These are phyloP conservation scores for Sclerotinia trifoliorum DNA, from an alignment of 2,329 filamentous ascomycete genomes.

Conservation along the genomic window DNA sequence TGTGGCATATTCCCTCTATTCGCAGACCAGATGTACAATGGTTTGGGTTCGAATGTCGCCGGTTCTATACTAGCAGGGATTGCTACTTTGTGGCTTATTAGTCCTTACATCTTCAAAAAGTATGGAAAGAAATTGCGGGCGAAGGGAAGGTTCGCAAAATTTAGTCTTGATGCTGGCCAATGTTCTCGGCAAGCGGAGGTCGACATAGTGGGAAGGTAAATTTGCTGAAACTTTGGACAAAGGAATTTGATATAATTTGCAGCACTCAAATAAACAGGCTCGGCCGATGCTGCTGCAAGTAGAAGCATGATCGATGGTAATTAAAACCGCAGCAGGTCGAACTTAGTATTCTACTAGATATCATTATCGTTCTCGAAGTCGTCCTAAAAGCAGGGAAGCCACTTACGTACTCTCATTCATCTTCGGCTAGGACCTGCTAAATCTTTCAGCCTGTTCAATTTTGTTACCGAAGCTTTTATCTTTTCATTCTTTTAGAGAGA, in stretches of 20 bases:
- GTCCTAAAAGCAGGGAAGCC: too few species aligned
- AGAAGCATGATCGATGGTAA: neutral
- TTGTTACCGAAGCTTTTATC: neutral
- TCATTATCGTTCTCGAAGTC: neutral
- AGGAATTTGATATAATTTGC: neutral
- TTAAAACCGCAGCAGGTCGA: neutral
- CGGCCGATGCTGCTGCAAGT: neutral
- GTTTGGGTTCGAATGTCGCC: constrained; percentile 43
- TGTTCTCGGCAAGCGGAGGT: neutral
- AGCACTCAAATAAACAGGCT: neutral
- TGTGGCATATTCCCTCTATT: constrained; percentile 46
- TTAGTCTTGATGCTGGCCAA: neutral
- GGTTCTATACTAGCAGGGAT: constrained; percentile 44
- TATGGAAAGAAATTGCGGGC: constrained; percentile 42
- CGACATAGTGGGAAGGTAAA: neutral
- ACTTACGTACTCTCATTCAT: neutral
- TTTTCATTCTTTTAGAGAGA: neutral
- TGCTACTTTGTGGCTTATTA: constrained; percentile 45
- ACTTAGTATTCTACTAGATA: neutral
- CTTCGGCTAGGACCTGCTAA: neutral
- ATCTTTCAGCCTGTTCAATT: neutral
- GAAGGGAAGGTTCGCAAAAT: constrained; percentile 12
- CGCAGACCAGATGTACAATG: constrained; percentile 43
- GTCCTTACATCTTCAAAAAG: constrained; percentile 42
- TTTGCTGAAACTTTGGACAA: neutral